phyloP scores from a whole-genome alignment of 371 early-diverging fungal species.

The Rhizopus microsporus region DNA sequence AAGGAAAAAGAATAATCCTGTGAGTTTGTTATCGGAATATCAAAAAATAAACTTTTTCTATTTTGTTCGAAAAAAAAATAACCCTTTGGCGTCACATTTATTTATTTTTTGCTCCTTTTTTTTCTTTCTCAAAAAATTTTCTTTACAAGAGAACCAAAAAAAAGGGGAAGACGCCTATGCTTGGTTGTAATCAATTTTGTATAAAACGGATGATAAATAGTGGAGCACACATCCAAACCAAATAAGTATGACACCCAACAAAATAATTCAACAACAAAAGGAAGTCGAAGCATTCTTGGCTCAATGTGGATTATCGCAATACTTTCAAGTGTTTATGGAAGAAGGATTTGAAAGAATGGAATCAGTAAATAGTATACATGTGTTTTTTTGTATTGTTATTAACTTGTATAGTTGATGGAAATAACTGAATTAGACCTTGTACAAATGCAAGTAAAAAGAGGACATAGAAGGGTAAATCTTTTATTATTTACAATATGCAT shows the following conservation, averaged over 20 bases:
- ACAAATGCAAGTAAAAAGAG: conserved; percentile 54
- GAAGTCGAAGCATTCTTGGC: conserved; percentile 27
- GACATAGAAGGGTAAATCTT: conserved; percentile 51
- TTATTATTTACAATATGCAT: neutral
- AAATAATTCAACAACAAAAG: conserved; percentile 8
- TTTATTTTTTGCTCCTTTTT: too few relatives aligned
- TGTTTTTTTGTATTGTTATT: conserved; percentile 1
- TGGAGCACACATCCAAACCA: neutral
- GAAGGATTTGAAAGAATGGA: conserved; percentile 49
- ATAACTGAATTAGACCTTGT: conserved; percentile 51
- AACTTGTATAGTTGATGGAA: conserved; percentile 42
- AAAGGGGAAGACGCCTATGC: too few relatives aligned
- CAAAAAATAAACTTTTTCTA: too few relatives aligned
- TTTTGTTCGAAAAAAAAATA: neutral
- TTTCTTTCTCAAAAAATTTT: too few relatives aligned
- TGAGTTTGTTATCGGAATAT: too few relatives aligned
- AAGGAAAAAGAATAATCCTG: too few relatives aligned
- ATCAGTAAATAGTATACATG: conserved; percentile 30
- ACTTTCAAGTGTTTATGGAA: conserved; percentile 32
- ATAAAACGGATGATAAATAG: too few relatives aligned
- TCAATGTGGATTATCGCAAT: conserved; percentile 34
- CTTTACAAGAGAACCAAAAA: too few relatives aligned
- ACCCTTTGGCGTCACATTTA: too few relatives aligned
- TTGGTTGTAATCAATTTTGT: too few relatives aligned
- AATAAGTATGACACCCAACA: neutral